Evolutionary conservation across 352 stramenopile genomes (phyloP), one percentile per base, ranked within the genome.

Genomic region (Pythium chondricola): DNA sequence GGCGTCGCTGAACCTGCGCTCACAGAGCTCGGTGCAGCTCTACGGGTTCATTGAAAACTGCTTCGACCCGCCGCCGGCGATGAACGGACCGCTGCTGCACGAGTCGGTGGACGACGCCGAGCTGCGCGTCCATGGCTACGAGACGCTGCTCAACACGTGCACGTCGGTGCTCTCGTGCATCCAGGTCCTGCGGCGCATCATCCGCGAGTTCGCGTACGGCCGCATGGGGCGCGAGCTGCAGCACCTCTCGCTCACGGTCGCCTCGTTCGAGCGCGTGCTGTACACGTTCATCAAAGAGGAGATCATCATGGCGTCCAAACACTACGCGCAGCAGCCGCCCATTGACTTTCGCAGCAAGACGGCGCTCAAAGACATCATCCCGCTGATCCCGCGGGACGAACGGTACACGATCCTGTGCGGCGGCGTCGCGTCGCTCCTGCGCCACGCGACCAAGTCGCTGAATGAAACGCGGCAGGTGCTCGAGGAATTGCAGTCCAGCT

Each of bases 211-310:
- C 41, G 77, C 83, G 26, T 92, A 88, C 48, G 78, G 80, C 2
- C 65, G 80, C 17, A 74, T 94, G 67, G 83, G 83, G 2, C 74
- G 83, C 21, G 80, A 94, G 57, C 62, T 94, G 42, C 83, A 91
- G 61, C 83, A 94, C 43, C 53, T 94, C 25, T 94, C 83, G 42
- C 67, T 94, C 20, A 94, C 80, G 1, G 83, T 94, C 22, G 83
- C 80, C 10, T 85, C 66, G 21, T 92, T 91, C 57, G 83, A 94
- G 63, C 73, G 83, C 26, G 67, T 94, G 11, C 51, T 94, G 18
- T 94, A 91, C 58, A 88, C 67, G 29, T 94, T 94, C 60, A 92
- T 92, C 50, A 91, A 92, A 50, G 80, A 94, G 50, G 83, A 93
- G 61, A 83, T 93, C 59, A 66, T 93, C 25, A 61, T 88, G 55